These are phyloP conservation scores for Vigna mungo DNA, from an alignment of 306 rosid species.

Conservation along the genomic window DNA sequence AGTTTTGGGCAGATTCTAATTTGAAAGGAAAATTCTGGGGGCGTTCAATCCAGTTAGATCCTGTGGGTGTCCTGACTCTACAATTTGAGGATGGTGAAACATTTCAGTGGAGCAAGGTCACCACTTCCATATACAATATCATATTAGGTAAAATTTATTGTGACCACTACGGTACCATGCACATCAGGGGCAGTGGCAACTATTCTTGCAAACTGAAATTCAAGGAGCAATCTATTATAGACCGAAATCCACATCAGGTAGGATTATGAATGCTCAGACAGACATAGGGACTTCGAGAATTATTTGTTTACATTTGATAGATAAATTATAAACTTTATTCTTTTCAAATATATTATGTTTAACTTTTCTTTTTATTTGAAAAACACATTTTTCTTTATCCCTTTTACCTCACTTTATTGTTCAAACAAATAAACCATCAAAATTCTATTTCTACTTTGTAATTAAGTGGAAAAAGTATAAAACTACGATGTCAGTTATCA, in stretches of 20 bases:
- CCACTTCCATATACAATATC: constrained; percentile 96
- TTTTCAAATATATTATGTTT: neutral
- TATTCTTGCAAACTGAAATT: constrained; percentile 98
- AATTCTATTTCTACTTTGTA: constrained; percentile 4
- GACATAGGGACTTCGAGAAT: constrained; percentile 20
- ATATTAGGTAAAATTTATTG: constrained; percentile 95
- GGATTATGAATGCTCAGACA: constrained; percentile 30
- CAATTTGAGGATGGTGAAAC: constrained; percentile 93
- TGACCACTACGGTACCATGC: constrained; percentile 98
- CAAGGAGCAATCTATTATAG: constrained; percentile 98
- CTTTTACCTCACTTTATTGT: constrained; percentile 4
- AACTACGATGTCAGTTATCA: constrained; percentile 3
- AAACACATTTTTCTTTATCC: neutral
- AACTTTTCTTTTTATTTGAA: constrained; percentile 2
- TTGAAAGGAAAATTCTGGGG: constrained; percentile 99
- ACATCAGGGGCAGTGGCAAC: constrained; percentile 89
- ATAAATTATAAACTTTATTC: neutral
- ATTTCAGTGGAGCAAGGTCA: constrained; percentile 99
- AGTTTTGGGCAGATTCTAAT: constrained; percentile 97
- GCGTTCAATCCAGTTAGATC: constrained; percentile 95
- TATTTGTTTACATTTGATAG: constrained; percentile 26
- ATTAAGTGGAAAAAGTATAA: constrained; percentile 18
- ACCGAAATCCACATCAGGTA: constrained; percentile 97
- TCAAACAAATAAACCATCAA: neutral
- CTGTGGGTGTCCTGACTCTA: constrained; percentile 90